Evolutionary conservation across 2,329 filamentous ascomycete species (phyloP), one percentile per base, ranked within the genome.

Genomic region (Plectosphaerella sp.): DNA sequence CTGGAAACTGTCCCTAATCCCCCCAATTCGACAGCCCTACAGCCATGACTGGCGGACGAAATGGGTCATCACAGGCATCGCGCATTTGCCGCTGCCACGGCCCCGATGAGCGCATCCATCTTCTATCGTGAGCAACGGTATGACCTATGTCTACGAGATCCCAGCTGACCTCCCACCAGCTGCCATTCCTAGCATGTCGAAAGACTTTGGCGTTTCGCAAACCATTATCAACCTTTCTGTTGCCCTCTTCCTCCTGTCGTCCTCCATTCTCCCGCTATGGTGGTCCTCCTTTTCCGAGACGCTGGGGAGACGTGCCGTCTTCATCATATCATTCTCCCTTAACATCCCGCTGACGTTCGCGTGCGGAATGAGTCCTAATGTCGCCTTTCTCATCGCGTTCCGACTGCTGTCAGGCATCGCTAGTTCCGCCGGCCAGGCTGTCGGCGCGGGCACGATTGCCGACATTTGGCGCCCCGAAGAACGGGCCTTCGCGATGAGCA

Each of bases 361-460:
- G 36, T 39, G 36, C n/a, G 36, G 36, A 5, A 15, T 39, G 12
- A 14, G 36, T 12, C 12, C 36, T 5, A 39, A 16, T 14, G n/a
- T 90, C 54, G 71, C 67, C 14, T 88, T 89, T 80, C 76, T 91
- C 10, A 82, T 90, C 54, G 76, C 85, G 15, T 85, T 89, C 75
- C 79, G 88, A 11, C 70, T 89, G 52, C 69, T 90, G 1, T 78
- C 80, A 41, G 88, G 88, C 24, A 86, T 86, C 15, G 84, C 86
- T 3, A 79, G 87, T 1, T 86, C 87, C 1, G 86, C 84, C 1
- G 87, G 89, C 0, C 87, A 91, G 64, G 86, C 87, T 8, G 86
- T 91, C 3, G 87, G 87, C 4, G 86, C 86, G 1, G 88, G 88
- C 2, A 89, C 87, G 0, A 86, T 91, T 52, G 82, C 87, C 15